These are phyloP conservation scores for Trichophyton verrucosum DNA, from an alignment of 2,329 filamentous ascomycete species.

Conservation along the genomic window DNA sequence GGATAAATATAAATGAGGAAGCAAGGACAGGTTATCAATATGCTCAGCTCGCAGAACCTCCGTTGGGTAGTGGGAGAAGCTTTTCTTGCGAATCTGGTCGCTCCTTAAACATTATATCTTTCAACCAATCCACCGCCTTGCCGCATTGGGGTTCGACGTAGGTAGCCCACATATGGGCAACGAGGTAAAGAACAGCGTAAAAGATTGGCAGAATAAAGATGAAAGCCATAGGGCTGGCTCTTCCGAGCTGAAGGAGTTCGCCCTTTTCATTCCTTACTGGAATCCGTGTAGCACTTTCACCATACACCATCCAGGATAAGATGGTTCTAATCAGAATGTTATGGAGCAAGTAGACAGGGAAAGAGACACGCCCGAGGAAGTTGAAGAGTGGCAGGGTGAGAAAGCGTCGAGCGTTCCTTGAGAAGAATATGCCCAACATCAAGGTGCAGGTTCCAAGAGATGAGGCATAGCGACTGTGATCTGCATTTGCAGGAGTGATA, in stretches of 20 bases:
- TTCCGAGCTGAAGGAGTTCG: slow-evolving; percentile 4
- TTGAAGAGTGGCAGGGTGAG: slow-evolving; percentile 17
- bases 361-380: slow-evolving; percentile 20
- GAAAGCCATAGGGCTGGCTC: slow-evolving; percentile 8
- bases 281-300: slow-evolving; percentile 5
- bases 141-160: slow-evolving; percentile 14
- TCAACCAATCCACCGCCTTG: slow-evolving; percentile 11
- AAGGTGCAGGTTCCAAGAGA: slow-evolving; percentile 17
- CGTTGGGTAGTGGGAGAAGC: slow-evolving; percentile 3
- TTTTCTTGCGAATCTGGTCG: slow-evolving; percentile 13
- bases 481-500: slow-evolving; percentile 14
- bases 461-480: slow-evolving; percentile 17
- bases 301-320: slow-evolving; percentile 18
- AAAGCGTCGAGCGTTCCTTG: slow-evolving; percentile 13
- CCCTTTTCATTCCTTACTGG: slow-evolving; percentile 11
- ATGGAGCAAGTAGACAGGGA: slow-evolving; percentile 21
- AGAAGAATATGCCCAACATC: slow-evolving; percentile 18
- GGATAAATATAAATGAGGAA: background rate
- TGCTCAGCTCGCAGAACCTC: background rate
- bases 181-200: slow-evolving; percentile 11
- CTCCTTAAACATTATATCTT: slow-evolving; percentile 12
- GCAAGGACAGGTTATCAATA: background rate
- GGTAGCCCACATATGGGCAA: slow-evolving; percentile 12
- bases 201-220: slow-evolving; percentile 13
- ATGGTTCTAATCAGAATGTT: slow-evolving; percentile 19